Evolutionary conservation across 108 stramenopile species (phyloP).

Genomic region (Fistulifera pelliculosa): DNA sequence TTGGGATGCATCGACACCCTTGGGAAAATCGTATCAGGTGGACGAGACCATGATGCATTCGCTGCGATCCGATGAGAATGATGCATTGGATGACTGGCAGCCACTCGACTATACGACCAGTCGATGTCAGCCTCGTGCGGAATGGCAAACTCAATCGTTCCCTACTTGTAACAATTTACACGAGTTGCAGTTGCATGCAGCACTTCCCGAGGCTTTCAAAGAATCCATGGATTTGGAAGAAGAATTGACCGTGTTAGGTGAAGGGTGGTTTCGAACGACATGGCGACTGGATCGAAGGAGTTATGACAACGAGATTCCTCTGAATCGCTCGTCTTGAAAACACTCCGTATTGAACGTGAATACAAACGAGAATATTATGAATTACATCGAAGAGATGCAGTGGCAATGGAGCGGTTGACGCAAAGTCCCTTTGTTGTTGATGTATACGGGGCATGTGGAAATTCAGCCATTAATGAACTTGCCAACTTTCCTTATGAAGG

Average conservation of each 20-base stretch:
- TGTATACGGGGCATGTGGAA: slow-evolving; percentile 81
- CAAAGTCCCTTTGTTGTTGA: slow-evolving; percentile 66
- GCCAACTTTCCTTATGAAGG: slow-evolving; percentile 53
- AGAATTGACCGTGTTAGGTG: slow-evolving; percentile 46
- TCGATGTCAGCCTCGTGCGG: slow-evolving; percentile 39
- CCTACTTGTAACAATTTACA: slow-evolving; percentile 71
- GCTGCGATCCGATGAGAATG: too few species aligned
- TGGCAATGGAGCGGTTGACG: slow-evolving; percentile 81
- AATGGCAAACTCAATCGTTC: slow-evolving; percentile 58
- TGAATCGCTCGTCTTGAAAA: slow-evolving; percentile 63
- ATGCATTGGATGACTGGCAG: too few species aligned
- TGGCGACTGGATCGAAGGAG: slow-evolving; percentile 44
- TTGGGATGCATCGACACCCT: too few species aligned
- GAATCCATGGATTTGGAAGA: slow-evolving; percentile 6
- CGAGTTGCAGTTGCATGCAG: slow-evolving; percentile 37
- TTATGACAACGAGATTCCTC: slow-evolving; percentile 15
- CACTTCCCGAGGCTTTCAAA: not conserved
- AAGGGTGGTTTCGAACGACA: slow-evolving; percentile 78
- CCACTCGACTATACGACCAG: too few species aligned
- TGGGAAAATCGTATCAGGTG: too few species aligned
- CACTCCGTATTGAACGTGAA: slow-evolving; percentile 70
- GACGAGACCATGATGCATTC: too few species aligned
- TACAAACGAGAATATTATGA: slow-evolving; percentile 76
- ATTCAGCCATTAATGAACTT: slow-evolving; percentile 77
- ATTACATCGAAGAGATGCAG: slow-evolving; percentile 73